These are phyloP conservation scores for Trematosphaeria pertusa DNA, from an alignment of 2,329 filamentous ascomycete species.

Conservation along the genomic window DNA sequence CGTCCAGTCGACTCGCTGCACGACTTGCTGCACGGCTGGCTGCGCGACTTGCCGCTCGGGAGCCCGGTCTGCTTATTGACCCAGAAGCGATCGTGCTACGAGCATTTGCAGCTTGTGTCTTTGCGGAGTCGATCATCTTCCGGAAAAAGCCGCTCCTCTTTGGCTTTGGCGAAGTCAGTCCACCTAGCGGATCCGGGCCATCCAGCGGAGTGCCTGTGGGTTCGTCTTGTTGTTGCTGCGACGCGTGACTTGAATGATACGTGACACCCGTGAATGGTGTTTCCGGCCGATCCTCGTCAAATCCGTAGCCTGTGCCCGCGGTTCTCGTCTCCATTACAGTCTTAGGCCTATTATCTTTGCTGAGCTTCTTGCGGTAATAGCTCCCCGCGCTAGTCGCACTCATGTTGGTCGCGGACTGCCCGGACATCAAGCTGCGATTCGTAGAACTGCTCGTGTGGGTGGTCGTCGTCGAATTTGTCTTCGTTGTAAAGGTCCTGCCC, in stretches of 20 bases:
- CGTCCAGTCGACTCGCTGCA: slow-evolving; percentile 39
- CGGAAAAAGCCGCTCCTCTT: slow-evolving; percentile 89
- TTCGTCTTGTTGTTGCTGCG: slow-evolving; percentile 54
- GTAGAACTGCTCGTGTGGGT: slow-evolving; percentile 75
- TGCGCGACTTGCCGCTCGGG: slow-evolving; percentile 48
- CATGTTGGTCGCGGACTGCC: slow-evolving; percentile 85
- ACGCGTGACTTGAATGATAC: slow-evolving; percentile 88
- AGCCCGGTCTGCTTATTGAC: slow-evolving; percentile 50
- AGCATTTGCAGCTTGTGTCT: slow-evolving; percentile 89
- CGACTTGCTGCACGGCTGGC: slow-evolving; percentile 48
- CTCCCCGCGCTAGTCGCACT: slow-evolving; percentile 96
- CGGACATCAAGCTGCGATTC: slow-evolving; percentile 90
- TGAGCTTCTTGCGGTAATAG: slow-evolving; percentile 75
- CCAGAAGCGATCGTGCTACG: slow-evolving; percentile 81
- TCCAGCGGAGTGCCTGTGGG: slow-evolving; percentile 68
- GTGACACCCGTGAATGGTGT: slow-evolving; percentile 76
- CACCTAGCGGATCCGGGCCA: slow-evolving; percentile 74
- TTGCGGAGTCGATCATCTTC: slow-evolving; percentile 92
- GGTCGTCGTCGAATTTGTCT: slow-evolving; percentile 78
- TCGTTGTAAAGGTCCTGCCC: slow-evolving; percentile 83
- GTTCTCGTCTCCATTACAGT: slow-evolving; percentile 68
- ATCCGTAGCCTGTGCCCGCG: slow-evolving; percentile 44
- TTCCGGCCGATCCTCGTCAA: slow-evolving; percentile 54
- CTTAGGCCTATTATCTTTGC: slow-evolving; percentile 62
- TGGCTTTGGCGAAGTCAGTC: slow-evolving; percentile 77